A percentile compares a stretch with the other conserved stretches of the same genome.
phyloP scores from a whole-genome alignment of 2,329 filamentous ascomycete genomes.

The Penicillium sp. region DNA sequence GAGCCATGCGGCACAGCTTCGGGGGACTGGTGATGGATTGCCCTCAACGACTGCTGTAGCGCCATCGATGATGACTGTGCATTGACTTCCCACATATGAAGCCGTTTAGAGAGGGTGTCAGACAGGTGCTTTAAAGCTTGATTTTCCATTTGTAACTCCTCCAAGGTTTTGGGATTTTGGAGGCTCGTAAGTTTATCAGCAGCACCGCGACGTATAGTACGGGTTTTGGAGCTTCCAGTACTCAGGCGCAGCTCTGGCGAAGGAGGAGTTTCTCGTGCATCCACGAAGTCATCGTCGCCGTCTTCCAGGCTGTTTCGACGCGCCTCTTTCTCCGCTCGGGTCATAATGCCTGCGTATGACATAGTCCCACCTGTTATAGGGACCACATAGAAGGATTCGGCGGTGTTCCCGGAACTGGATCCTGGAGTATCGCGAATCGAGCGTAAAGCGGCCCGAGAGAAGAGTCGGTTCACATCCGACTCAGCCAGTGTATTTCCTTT shows the following conservation, averaged over 20 bases:
- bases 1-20: slow-evolving; percentile 33
- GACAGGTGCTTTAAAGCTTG: slow-evolving; percentile 78
- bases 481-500: slow-evolving; percentile 49
- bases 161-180: slow-evolving; percentile 63
- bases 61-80: slow-evolving; percentile 85
- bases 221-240: slow-evolving; percentile 43
- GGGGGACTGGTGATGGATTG: slow-evolving; percentile 44
- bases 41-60: slow-evolving; percentile 74
- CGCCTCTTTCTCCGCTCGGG: slow-evolving; percentile 46
- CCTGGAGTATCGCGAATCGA: slow-evolving; percentile 69
- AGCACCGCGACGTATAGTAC: slow-evolving; percentile 16
- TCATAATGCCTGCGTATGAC: slow-evolving; percentile 88
- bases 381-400: slow-evolving; percentile 87
- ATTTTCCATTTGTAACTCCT: slow-evolving; percentile 89
- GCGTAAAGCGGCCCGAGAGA: slow-evolving; percentile 79
- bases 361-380: slow-evolving; percentile 87
- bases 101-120: slow-evolving; percentile 78
- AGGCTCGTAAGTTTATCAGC: slow-evolving; percentile 34
- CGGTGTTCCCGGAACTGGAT: slow-evolving; percentile 56
- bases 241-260: slow-evolving; percentile 49
- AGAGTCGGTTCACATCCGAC: slow-evolving; percentile 78
- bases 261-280: slow-evolving; percentile 69
- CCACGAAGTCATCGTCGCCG: slow-evolving; percentile 83
- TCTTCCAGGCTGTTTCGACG: slow-evolving; percentile 56
- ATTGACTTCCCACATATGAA: slow-evolving; percentile 92